phyloP scores from a whole-genome alignment of 495 filamentous ascomycete species.

The Neurospora sublineolata region DNA sequence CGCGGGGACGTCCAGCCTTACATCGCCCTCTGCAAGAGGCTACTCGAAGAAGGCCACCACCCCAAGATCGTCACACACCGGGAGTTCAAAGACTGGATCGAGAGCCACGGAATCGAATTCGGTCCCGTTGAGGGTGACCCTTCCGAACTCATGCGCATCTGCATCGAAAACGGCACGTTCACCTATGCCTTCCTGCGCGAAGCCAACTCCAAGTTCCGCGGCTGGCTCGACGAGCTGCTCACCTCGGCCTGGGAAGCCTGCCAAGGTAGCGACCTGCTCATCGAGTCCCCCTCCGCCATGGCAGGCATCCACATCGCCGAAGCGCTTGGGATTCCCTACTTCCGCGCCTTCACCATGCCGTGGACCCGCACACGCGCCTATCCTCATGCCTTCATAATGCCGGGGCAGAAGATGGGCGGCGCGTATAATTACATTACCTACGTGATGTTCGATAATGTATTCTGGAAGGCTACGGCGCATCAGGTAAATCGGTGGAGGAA shows the following conservation, averaged over 20 bases:
- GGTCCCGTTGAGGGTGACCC: constrained; percentile 81
- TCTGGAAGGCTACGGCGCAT: constrained; percentile 85
- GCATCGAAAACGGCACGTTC: constrained; percentile 96
- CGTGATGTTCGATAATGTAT: constrained; percentile 92
- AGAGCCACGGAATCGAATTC: constrained; percentile 87
- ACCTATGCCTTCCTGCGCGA: constrained; percentile 83
- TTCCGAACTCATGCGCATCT: constrained; percentile 87
- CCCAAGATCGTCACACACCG: constrained; percentile 83
- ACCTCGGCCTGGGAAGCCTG: constrained; percentile 77
- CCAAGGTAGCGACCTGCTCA: constrained; percentile 77
- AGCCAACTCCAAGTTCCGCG: constrained; percentile 78
- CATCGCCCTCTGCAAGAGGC: constrained; percentile 86
- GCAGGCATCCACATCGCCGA: constrained; percentile 98
- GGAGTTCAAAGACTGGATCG: constrained; percentile 83
- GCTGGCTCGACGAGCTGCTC: constrained; percentile 85
- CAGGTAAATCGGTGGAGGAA: constrained; percentile 93
- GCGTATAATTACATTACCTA: constrained; percentile 93
- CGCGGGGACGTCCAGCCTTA: constrained; percentile 95
- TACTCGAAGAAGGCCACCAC: constrained; percentile 77
- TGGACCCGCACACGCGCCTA: constrained; percentile 95
- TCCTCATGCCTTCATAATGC: constrained; percentile 94
- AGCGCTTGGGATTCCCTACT: constrained; percentile 85
- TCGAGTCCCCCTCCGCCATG: constrained; percentile 96
- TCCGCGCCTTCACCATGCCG: constrained; percentile 96
- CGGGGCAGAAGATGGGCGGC: constrained; percentile 86